Percentiles rank a stretch among this genome's conserved stretches.
phyloP scores from a whole-genome alignment of 306 rosid species.

The Fragaria vesca region DNA sequence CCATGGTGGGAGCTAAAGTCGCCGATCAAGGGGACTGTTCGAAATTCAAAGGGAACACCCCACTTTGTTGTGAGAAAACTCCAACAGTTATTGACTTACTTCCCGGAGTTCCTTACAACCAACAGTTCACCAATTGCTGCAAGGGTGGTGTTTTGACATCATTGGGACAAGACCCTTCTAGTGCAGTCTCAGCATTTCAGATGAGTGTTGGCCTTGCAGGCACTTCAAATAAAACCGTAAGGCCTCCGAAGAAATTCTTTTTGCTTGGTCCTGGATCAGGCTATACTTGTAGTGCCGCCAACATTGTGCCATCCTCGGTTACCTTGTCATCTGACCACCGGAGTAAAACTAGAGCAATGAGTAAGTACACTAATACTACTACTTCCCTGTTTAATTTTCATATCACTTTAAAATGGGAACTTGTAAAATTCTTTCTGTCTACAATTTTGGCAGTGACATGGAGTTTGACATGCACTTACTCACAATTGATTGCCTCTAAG shows the following conservation, averaged over 20 bases:
- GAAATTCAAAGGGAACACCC: slow-evolving; percentile 62
- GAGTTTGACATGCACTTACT: slow-evolving; percentile 60
- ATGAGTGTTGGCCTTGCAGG: slow-evolving; percentile 69
- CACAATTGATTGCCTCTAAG: slow-evolving; percentile 55
- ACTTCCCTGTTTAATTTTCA: not conserved
- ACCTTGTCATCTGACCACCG: slow-evolving; percentile 52
- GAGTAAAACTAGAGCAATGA: slow-evolving; percentile 59
- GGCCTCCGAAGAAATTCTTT: slow-evolving; percentile 58
- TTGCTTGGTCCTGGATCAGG: slow-evolving; percentile 77
- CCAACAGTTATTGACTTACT: slow-evolving; percentile 68
- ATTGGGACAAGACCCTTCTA: slow-evolving; percentile 57
- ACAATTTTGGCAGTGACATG: slow-evolving; percentile 58
- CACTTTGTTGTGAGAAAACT: slow-evolving; percentile 66
- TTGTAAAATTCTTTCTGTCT: not conserved
- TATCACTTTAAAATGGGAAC: not conserved
- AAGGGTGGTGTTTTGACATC: slow-evolving; percentile 67
- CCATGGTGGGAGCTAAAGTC: slow-evolving; percentile 80
- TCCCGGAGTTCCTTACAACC: slow-evolving; percentile 61
- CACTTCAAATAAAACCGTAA: slow-evolving; percentile 70
- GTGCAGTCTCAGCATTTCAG: slow-evolving; percentile 66
- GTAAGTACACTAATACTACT: slow-evolving; percentile 36
- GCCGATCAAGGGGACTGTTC: slow-evolving; percentile 84
- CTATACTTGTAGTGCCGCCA: slow-evolving; percentile 72
- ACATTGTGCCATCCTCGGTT: slow-evolving; percentile 54
- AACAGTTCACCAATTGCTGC: slow-evolving; percentile 62